Conservation (phyloP, 176 grass and related monocot genomes). For the Oryza officinalis region DNA sequence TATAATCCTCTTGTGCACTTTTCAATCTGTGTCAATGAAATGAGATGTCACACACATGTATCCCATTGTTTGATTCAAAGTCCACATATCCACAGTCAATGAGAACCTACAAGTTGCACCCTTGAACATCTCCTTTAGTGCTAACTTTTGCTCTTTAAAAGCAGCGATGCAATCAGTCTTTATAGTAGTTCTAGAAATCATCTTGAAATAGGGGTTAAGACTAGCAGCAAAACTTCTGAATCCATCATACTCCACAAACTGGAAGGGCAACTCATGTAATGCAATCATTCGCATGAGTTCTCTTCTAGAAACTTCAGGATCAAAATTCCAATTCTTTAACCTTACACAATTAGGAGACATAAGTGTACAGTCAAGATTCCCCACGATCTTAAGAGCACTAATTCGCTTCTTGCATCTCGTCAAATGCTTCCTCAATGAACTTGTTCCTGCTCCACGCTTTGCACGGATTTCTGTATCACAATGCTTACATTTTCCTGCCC, state of each 20-base stretch:
- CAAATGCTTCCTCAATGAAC: slow-evolving; percentile 9
- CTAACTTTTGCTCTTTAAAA: neutral
- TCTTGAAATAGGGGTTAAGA: neutral
- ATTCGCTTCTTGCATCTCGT: too few relatives aligned
- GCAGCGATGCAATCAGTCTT: neutral
- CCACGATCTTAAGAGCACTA: neutral
- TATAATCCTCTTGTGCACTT: neutral
- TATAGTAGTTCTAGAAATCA: neutral
- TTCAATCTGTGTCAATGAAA: neutral
- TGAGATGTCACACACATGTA: neutral
- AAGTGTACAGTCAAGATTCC: slow-evolving; percentile 5
- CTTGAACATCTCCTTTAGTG: neutral
- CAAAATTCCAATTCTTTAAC: neutral
- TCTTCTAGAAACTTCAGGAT: neutral
- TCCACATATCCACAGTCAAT: neutral
- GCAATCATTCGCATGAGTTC: neutral
- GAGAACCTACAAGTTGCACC: neutral
- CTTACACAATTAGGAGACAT: neutral
- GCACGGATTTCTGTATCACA: neutral
- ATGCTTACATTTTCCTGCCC: neutral
- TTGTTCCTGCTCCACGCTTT: neutral
- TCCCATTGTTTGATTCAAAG: neutral
- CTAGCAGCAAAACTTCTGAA: neutral
- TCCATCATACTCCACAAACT: neutral
- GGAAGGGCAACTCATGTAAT: neutral